Percentiles rank a stretch among this genome's conserved stretches.
Conservation (phyloP, 768 basidiomycete genomes). For the Lactifluus piperatus region DNA sequence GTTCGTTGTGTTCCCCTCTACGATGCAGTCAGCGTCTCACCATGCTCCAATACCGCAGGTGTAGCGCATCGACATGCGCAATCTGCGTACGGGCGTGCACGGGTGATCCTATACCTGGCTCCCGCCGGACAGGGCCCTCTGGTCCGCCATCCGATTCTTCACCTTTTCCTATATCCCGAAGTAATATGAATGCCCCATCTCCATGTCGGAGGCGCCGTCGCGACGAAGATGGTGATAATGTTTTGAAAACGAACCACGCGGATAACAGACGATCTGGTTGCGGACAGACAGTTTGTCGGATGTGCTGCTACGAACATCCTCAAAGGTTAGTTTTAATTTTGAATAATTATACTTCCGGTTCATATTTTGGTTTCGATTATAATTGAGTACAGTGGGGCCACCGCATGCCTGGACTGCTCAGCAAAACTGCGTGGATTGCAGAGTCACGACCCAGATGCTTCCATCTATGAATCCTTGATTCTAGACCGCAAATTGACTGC, state of each 20-base stretch:
- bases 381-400: background rate
- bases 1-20: background rate
- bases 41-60: constrained; percentile 24
- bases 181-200: background rate
- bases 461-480: background rate
- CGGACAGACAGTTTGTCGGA: constrained; percentile 35
- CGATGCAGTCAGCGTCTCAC: background rate
- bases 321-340: constrained; percentile 30
- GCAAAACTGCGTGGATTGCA: background rate
- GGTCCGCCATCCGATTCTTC: constrained; percentile 26
- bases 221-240: constrained; percentile 3
- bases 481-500: background rate
- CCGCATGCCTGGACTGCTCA: constrained; percentile 15
- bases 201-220: constrained; percentile 7
- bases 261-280: constrained; percentile 28
- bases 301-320: constrained; percentile 37
- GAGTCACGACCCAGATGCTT: background rate
- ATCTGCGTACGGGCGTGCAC: constrained; percentile 41
- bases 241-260: background rate
- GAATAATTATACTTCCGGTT: background rate
- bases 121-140: constrained; percentile 27
- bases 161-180: constrained; percentile 27
- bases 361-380: background rate
- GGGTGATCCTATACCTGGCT: constrained; percentile 26
- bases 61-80: constrained; percentile 33